A percentile compares a stretch with the other conserved stretches of the same genome.
phyloP scores from a whole-genome alignment of 2,329 filamentous ascomycete species.

The Claviceps pusilla region DNA sequence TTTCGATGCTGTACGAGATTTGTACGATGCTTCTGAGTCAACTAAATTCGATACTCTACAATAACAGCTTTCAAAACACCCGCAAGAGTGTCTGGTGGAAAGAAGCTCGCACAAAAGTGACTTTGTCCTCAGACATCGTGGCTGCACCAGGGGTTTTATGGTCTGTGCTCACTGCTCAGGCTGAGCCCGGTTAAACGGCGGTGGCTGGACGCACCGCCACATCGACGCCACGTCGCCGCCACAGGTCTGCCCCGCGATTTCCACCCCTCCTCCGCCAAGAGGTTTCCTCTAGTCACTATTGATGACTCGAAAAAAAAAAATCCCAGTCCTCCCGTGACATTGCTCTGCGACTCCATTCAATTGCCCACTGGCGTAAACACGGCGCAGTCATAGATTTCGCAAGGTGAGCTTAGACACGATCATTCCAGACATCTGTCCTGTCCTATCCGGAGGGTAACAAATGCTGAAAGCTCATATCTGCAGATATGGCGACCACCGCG shows the following conservation, averaged over 20 bases:
- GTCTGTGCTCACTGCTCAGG: not conserved
- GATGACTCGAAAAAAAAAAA: conserved; percentile 14
- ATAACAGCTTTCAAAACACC: no score
- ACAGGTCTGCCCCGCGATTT: conserved; percentile 20
- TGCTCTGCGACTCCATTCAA: conserved; percentile 1
- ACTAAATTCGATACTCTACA: no score
- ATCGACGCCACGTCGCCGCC: not conserved
- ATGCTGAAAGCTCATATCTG: not conserved
- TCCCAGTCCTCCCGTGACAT: not conserved
- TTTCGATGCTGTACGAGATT: no score
- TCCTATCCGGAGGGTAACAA: not conserved
- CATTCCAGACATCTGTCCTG: not conserved
- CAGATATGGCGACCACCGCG: conserved; percentile 27
- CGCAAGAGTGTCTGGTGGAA: no score
- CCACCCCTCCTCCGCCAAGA: conserved; percentile 18
- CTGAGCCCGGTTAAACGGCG: not conserved
- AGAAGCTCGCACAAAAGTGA: no score
- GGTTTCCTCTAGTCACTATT: not conserved
- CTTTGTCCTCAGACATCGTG: no score
- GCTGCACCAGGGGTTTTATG: no score
- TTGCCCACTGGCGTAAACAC: conserved; percentile 8
- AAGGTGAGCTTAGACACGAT: conserved; percentile 5
- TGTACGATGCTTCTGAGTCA: no score
- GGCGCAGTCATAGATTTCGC: conserved; percentile 2
- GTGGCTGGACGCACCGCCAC: not conserved